phyloP scores from a whole-genome alignment of 306 rosid species.

The Malus sylvestris region DNA sequence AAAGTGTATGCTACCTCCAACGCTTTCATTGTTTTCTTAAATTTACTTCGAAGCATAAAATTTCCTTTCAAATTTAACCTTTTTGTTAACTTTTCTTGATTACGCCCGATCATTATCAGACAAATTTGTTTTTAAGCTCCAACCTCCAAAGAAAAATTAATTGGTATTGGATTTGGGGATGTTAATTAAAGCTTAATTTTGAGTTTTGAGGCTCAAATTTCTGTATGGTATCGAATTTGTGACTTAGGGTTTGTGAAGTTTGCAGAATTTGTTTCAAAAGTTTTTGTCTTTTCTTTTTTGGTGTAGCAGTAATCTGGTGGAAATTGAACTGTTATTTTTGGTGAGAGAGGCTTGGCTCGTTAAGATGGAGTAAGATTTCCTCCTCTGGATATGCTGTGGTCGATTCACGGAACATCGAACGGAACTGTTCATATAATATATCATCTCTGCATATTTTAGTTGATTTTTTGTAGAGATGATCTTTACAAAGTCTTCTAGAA shows the following conservation, averaged over 20 bases:
- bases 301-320: neutral
- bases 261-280: neutral
- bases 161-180: neutral
- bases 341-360: too few relatives aligned
- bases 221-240: neutral
- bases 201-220: neutral
- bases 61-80: neutral
- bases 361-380: too few relatives aligned
- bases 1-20: slow-evolving; percentile 41
- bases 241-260: neutral
- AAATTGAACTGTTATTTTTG: too few relatives aligned
- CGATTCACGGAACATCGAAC: too few relatives aligned
- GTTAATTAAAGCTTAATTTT: neutral
- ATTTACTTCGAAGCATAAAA: neutral
- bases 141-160: neutral
- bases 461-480: too few relatives aligned
- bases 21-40: neutral
- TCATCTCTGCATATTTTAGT: too few relatives aligned
- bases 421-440: too few relatives aligned
- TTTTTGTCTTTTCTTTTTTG: neutral
- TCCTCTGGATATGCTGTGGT: too few relatives aligned
- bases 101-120: neutral
- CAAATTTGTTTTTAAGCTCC: neutral
- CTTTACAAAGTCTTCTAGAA: too few relatives aligned
- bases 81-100: neutral